Evolutionary conservation across 257 asterid species (phyloP), one percentile per base, ranked within the genome.

Genomic region (Solanum tarapatanum): DNA sequence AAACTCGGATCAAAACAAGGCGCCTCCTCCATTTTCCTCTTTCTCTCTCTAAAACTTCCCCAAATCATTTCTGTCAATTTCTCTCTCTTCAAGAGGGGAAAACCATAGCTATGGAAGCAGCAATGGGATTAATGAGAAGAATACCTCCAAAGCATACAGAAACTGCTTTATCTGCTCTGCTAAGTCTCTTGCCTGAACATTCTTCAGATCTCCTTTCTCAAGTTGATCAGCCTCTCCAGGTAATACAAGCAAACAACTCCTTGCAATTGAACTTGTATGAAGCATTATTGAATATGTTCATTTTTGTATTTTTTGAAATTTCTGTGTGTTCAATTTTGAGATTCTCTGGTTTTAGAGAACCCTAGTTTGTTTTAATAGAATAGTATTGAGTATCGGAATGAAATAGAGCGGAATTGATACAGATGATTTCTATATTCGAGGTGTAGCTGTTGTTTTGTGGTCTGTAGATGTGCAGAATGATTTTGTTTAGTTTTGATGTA

Each of bases 151-250:
- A 94, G 94, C 97, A 93, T 82, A 87, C 96, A 23, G 99, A 97
- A 85, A 91, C 98, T 37, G 96, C 99, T 82, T 90, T 97, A 21
- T 93, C 98, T 30, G 99, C 99, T 11, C 91, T 95, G 60, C 91
- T 97, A 10, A 96, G 94, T 93, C 99, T 97, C 87, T 90, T 97
- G 90, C 99, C 99, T 32, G 89, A 93, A 83, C 96, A 97, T 90
- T 94, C 99, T 87, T 92, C 98, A 66, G 99, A 96, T 97, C 99
- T 97, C 87, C 98, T 96, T 89, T 97, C 99, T 86, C 99, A 97
- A 94, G 93, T 95, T 86, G 99, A 96, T 86, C 99, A 97, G 88
- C 99, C 99, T 83, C 97, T 97, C 79, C 99, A 95, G 99, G 99
- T 97, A 21, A 64, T 32, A 55, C 87, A 14, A 7, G 37, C 82